A percentile compares a stretch with the other conserved stretches of the same genome.
Conservation (phyloP, 805 yeast genomes). For the Nakazawaea populi region DNA sequence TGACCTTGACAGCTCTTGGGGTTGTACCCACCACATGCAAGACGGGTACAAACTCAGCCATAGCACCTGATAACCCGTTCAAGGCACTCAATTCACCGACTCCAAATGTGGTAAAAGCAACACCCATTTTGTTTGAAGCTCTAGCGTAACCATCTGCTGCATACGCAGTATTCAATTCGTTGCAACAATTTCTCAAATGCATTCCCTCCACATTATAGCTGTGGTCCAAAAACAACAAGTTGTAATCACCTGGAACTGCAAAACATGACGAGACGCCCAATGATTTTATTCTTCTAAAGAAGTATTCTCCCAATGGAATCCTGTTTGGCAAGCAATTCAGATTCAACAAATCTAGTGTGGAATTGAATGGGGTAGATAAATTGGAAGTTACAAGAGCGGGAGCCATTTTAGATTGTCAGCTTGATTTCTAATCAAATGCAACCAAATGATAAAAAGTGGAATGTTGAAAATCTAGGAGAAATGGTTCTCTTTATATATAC, state of each 20-base stretch:
- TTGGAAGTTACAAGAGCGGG: slow-evolving; percentile 5
- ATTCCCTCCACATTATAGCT: slow-evolving; percentile 45
- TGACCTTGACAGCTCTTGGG: slow-evolving; percentile 23
- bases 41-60: slow-evolving; percentile 74
- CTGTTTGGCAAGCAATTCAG: background rate
- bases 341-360: background rate
- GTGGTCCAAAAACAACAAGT: slow-evolving; percentile 62
- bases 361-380: background rate
- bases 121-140: slow-evolving; percentile 57
- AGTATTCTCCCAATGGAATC: slow-evolving; percentile 58
- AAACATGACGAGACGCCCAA: slow-evolving; percentile 56
- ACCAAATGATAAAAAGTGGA: no score
- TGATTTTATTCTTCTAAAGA: slow-evolving; percentile 52
- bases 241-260: slow-evolving; percentile 81
- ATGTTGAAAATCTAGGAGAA: background rate
- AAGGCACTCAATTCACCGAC: slow-evolving; percentile 86
- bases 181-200: slow-evolving; percentile 79
- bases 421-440: no score
- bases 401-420: background rate
- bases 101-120: slow-evolving; percentile 69
- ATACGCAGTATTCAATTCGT: slow-evolving; percentile 86
- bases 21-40: slow-evolving; percentile 85
- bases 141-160: slow-evolving; percentile 89
- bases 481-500: no score
- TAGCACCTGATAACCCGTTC: slow-evolving; percentile 79